These are phyloP conservation scores for Aspergillus awamori DNA, from an alignment of 2,329 filamentous ascomycete species.

Conservation along the genomic window DNA sequence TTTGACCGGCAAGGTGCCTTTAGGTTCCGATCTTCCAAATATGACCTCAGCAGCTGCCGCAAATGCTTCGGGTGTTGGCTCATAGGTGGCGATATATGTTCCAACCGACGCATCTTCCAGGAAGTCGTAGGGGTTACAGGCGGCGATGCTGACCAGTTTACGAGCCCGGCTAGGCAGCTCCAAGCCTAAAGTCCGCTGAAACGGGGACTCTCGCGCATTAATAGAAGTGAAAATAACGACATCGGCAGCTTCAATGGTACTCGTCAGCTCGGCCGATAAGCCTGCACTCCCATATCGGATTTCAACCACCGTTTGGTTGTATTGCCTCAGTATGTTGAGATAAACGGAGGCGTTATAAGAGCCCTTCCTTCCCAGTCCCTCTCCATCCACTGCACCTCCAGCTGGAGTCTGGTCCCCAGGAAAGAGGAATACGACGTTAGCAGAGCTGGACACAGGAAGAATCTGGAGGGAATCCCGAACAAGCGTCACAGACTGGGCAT, in stretches of 20 bases:
- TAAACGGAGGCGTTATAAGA: conserved; percentile 37
- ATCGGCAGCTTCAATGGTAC: conserved; percentile 39
- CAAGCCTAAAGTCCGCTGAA: conserved; percentile 41
- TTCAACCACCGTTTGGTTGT: conserved; percentile 33
- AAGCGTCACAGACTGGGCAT: conserved; percentile 46
- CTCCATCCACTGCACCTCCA: conserved; percentile 45
- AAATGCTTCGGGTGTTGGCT: conserved; percentile 49
- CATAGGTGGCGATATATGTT: conserved; percentile 50
- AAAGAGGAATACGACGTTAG: conserved; percentile 42
- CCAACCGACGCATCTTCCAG: conserved; percentile 38
- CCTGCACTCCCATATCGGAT: conserved; percentile 37
- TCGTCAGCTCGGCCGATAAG: conserved; percentile 37
- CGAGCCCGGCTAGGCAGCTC: conserved; percentile 34
- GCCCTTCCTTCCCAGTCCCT: conserved; percentile 38
- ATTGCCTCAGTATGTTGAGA: conserved; percentile 34
- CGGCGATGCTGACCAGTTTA: conserved; percentile 44
- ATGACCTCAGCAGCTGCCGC: conserved; percentile 43
- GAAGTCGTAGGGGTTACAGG: conserved; percentile 51
- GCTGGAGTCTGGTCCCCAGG: conserved; percentile 38
- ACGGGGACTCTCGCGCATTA: conserved; percentile 43
- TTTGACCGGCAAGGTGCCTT: conserved; percentile 43
- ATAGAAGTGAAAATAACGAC: conserved; percentile 44
- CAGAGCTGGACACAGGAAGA: conserved; percentile 35
- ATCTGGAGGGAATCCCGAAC: conserved; percentile 36
- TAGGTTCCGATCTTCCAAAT: conserved; percentile 37